Conservation (phyloP, 768 basidiomycete species). For the Cubamyces sp. region DNA sequence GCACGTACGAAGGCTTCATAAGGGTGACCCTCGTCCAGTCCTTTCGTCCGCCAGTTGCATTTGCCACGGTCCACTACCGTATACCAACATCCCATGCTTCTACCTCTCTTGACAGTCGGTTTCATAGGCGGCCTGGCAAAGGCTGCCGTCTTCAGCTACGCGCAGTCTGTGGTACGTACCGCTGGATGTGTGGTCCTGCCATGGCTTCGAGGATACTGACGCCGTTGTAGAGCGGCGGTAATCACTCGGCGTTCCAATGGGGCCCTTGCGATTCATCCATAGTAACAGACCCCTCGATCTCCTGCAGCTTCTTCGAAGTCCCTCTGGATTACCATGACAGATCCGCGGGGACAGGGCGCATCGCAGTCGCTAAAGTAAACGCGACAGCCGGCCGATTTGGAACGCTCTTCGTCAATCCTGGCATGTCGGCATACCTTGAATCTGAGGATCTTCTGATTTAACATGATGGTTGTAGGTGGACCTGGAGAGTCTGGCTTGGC, state of each 20-base stretch:
- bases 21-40: too few relatives aligned
- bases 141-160: too few relatives aligned
- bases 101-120: too few relatives aligned
- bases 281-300: not conserved
- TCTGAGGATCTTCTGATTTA: not conserved
- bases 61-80: too few relatives aligned
- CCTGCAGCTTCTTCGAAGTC: conserved; percentile 12
- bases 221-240: not conserved
- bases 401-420: conserved; percentile 3
- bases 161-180: too few relatives aligned
- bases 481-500: conserved; percentile 3
- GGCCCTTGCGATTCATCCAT: conserved; percentile 6
- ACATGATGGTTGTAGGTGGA: not conserved
- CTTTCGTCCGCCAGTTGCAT: too few relatives aligned
- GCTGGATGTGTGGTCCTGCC: too few relatives aligned
- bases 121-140: too few relatives aligned
- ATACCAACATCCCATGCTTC: too few relatives aligned
- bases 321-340: conserved; percentile 16
- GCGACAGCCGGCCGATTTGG: not conserved
- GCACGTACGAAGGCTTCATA: too few relatives aligned
- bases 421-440: not conserved
- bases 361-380: not conserved
- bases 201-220: not conserved
- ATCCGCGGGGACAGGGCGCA: not conserved
- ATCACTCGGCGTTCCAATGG: not conserved